phyloP scores from a whole-genome alignment of 2,329 filamentous ascomycete species.

The Taxawa tesnikishii region DNA sequence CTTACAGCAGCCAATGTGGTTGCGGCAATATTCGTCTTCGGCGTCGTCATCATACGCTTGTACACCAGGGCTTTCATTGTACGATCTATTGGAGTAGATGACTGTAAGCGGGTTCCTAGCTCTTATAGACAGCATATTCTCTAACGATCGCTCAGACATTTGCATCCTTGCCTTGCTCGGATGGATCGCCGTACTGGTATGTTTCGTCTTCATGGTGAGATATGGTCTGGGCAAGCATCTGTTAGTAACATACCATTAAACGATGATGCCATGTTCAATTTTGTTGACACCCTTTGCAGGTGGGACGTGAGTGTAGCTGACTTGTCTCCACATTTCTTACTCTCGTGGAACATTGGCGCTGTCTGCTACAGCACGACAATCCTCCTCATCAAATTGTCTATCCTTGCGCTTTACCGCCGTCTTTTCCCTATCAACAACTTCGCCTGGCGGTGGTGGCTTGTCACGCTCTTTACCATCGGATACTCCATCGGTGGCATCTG shows the following conservation, averaged over 20 bases:
- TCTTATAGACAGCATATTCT: background rate
- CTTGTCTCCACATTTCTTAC: background rate
- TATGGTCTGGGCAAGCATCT: background rate
- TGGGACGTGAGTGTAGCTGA: conserved; percentile 1
- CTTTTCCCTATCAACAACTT: conserved; percentile 1
- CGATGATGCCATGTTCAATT: too few species aligned
- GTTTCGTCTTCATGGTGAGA: background rate
- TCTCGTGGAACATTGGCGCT: background rate
- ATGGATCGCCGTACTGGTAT: too few species aligned
- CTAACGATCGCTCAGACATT: background rate
- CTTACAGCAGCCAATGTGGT: background rate
- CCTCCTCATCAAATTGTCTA: conserved; percentile 1
- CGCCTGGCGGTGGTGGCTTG: background rate
- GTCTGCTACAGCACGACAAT: background rate
- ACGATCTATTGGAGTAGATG: background rate
- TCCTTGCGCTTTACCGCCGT: conserved; percentile 1
- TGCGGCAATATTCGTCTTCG: background rate
- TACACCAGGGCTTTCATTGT: conserved; percentile 1
- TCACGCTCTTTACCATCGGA: background rate
- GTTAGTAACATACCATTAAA: background rate
- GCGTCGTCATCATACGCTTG: background rate
- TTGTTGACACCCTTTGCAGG: too few species aligned
- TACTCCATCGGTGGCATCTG: conserved; percentile 1
- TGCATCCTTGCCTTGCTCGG: background rate
- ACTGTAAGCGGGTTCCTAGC: background rate